Conservation (phyloP, 495 filamentous ascomycete species). For the Daldinia caldariorum region DNA sequence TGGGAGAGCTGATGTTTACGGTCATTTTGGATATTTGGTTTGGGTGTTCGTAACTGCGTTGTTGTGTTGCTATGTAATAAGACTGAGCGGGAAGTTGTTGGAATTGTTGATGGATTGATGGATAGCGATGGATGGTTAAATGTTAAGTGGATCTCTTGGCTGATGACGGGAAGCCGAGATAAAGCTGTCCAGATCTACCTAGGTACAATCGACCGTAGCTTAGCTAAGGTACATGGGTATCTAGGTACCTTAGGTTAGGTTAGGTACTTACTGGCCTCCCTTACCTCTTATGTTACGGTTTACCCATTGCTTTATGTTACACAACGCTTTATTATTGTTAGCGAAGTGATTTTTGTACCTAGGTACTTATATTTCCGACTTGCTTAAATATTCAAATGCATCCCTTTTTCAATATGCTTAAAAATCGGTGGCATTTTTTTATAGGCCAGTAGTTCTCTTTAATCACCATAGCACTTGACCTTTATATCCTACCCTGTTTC, state of each 20-base stretch:
- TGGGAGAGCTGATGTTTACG: slow-evolving; percentile 52
- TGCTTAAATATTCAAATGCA: not conserved
- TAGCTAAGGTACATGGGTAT: slow-evolving; percentile 11
- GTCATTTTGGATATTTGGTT: slow-evolving; percentile 35
- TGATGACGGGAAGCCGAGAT: slow-evolving; percentile 29
- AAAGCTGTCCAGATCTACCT: slow-evolving; percentile 50
- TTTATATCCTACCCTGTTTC: not conserved
- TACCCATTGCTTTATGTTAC: not conserved
- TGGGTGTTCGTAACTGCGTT: not conserved
- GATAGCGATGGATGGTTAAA: slow-evolving; percentile 4
- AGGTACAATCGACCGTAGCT: not conserved
- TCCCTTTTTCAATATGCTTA: not conserved
- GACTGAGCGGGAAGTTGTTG: slow-evolving; percentile 16
- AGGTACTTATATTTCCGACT: not conserved
- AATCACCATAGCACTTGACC: not conserved
- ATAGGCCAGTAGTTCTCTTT: not conserved
- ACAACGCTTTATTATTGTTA: not conserved
- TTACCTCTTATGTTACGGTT: no score
- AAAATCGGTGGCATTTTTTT: not conserved
- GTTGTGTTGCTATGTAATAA: slow-evolving; percentile 9
- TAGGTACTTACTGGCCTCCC: no score
- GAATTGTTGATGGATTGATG: slow-evolving; percentile 22
- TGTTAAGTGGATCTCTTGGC: slow-evolving; percentile 25
- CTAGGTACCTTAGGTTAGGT: no score
- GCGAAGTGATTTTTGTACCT: not conserved